Evolutionary conservation across 2,329 filamentous ascomycete genomes (phyloP).

Genomic region (Pseudocercospora crystallina): DNA sequence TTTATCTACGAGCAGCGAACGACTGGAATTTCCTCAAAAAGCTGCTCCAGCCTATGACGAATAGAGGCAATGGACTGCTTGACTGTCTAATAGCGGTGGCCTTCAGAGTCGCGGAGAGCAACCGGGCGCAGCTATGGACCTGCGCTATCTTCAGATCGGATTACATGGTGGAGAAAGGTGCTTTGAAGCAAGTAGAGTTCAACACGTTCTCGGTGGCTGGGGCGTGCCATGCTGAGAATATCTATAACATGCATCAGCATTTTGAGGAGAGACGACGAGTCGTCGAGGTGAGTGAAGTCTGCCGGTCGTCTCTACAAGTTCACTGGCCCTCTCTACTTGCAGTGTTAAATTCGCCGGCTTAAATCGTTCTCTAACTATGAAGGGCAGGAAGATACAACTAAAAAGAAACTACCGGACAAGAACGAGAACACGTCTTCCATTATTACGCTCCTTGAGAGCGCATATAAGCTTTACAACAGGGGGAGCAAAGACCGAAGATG

Average conservation of each 20-base stretch:
- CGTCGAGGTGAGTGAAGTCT: no score
- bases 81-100: constrained; percentile 39
- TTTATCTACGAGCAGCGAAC: constrained; percentile 51
- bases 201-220: constrained; percentile 48
- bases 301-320: no score
- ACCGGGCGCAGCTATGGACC: constrained; percentile 36
- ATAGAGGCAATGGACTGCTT: constrained; percentile 23
- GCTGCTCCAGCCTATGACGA: constrained; percentile 27
- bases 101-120: constrained; percentile 40
- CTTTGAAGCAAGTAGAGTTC: constrained; percentile 48
- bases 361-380: no score
- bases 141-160: constrained; percentile 46
- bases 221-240: constrained; percentile 41
- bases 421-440: no score
- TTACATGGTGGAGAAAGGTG: constrained; percentile 42
- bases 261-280: constrained; percentile 13
- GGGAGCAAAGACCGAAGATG: constrained; percentile 18
- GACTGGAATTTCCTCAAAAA: constrained; percentile 41
- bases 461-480: no score
- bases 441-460: no score
- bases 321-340: no score
- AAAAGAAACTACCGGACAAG: no score
- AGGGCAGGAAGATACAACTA: no score
- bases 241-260: constrained; percentile 45
- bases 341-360: no score